Base-by-base conservation (phyloP, 2,329 filamentous ascomycete genomes). In the Penicillium palitans region DNA sequence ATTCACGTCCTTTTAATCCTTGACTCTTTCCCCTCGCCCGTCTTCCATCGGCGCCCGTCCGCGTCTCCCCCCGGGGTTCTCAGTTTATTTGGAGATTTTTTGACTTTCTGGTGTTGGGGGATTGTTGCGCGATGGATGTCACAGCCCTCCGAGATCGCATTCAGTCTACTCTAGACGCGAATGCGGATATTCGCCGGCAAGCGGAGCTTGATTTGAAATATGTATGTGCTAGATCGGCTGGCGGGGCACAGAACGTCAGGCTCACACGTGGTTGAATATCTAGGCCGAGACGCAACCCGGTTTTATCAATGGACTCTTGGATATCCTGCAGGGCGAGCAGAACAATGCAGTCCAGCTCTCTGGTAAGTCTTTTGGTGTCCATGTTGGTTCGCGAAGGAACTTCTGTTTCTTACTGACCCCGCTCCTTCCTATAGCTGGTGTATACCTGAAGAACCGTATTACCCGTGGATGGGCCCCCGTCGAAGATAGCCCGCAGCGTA, bases 361-460 rank as follows among this genome's bases (percentile, higher is more conserved):
- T 61, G 91, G 93, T 98, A 89, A 72, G 87, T 80, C 66, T 63
- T 37, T 46, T 52, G 19, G 40, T 27, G 27, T 49, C 21, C 37
- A 25, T 49, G 31, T 48, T 52, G 37, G 49, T 35, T 42, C 15
- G 35, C 45, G 40, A 27, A 54, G 21, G n/a, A 29, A 57, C 35
- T 25, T 46, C 21, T 57, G 40, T 55, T 24, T 24, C 55, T 65
- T 54, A 57, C 48, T 61, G 47, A 64, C 67, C 61, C 60, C 68
- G 61, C 48, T 60, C 50, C 52, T 35, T 58, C 62, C 59, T 65
- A 44, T 76, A 97, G 93, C 92, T 72, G 93, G 93, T 72, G 91
- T 99, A 69, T 99, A 98, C 79, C 87, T 98, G 75, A 99, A 99
- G 81, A 98, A 99, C 80, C 90, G 93, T 74, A 90, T 98, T 75